Conservation (phyloP, 106 monocot species). For the Ottelia alismoides region DNA sequence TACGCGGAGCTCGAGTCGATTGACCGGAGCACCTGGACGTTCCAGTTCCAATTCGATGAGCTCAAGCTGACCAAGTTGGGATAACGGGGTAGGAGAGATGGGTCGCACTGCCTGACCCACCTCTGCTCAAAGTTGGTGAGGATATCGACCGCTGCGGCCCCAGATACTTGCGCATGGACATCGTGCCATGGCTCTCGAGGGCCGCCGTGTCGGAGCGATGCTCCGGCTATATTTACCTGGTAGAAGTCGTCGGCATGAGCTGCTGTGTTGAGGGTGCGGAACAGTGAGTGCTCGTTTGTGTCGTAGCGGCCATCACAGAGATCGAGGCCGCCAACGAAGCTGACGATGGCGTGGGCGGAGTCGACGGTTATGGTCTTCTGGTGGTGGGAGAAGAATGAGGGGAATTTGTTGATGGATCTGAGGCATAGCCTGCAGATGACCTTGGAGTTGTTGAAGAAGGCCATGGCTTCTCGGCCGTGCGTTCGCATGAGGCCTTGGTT, state of each 20-base stretch:
- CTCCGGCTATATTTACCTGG: conserved; percentile 24
- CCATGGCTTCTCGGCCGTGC: conserved; percentile 35
- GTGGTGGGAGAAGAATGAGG: conserved; percentile 48
- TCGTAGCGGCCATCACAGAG: conserved; percentile 57
- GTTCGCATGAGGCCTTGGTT: conserved; percentile 46
- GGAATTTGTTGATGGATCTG: conserved; percentile 18
- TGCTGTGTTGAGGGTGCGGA: conserved; percentile 21
- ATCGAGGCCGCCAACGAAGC: conserved; percentile 55
- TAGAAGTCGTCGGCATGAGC: conserved; percentile 27
- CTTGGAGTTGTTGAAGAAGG: conserved; percentile 37
- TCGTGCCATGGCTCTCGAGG: conserved; percentile 92
- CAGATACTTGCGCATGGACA: conserved; percentile 38
- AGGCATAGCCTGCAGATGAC: conserved; percentile 34
- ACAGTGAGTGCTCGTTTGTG: conserved; percentile 41
- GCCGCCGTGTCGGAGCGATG: conserved; percentile 23
- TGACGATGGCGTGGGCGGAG: conserved; percentile 11
- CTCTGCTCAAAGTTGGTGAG: conserved; percentile 72
- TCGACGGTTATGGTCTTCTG: conserved; percentile 50
- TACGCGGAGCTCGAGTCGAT: conserved; percentile 46
- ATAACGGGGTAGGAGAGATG: not conserved
- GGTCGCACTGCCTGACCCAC: conserved; percentile 53
- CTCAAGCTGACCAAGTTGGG: not conserved
- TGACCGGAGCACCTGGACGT: conserved; percentile 71
- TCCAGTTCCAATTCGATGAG: conserved; percentile 22
- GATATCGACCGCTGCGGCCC: conserved; percentile 56